Evolutionary conservation across 2,329 filamentous ascomycete genomes (phyloP).

Genomic region (Juglanconis oblonga): DNA sequence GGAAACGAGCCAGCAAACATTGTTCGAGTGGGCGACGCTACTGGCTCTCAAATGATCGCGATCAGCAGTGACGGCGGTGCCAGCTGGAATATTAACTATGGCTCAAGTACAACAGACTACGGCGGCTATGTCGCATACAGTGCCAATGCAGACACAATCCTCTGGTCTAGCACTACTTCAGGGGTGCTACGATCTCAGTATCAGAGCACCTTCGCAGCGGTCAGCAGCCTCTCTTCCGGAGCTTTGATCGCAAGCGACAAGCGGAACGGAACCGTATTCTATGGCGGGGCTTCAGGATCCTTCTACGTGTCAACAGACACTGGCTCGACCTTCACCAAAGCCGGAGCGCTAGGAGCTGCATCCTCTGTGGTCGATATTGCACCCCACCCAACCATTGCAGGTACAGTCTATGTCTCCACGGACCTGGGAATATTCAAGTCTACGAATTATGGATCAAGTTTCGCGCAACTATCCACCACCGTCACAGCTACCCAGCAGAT

Average conservation of each 20-base stretch:
- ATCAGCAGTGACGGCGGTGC: constrained; percentile 48
- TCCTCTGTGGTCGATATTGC: constrained; percentile 53
- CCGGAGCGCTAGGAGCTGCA: constrained; percentile 35
- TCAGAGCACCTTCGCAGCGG: constrained; percentile 40
- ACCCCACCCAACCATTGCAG: constrained; percentile 53
- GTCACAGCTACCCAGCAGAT: constrained; percentile 41
- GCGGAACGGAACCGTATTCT: constrained; percentile 49
- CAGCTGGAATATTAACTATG: constrained; percentile 46
- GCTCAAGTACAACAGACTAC: constrained; percentile 39
- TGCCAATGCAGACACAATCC: constrained; percentile 46
- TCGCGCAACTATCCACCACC: constrained; percentile 35
- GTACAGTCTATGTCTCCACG: constrained; percentile 59
- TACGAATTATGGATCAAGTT: constrained; percentile 47
- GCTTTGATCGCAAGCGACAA: constrained; percentile 54
- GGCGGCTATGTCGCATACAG: constrained; percentile 49
- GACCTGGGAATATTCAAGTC: constrained; percentile 53
- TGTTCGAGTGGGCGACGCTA: constrained; percentile 47
- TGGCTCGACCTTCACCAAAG: constrained; percentile 42
- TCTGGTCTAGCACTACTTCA: constrained; percentile 42
- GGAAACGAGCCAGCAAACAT: constrained; percentile 44
- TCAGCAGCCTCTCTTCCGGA: constrained; percentile 41
- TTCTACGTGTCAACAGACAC: constrained; percentile 53
- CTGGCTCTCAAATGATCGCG: constrained; percentile 43
- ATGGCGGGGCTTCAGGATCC: constrained; percentile 41
- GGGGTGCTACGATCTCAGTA: constrained; percentile 42